phyloP scores from a whole-genome alignment of 164 flowering plant genomes.

The Houttuynia cordata region DNA sequence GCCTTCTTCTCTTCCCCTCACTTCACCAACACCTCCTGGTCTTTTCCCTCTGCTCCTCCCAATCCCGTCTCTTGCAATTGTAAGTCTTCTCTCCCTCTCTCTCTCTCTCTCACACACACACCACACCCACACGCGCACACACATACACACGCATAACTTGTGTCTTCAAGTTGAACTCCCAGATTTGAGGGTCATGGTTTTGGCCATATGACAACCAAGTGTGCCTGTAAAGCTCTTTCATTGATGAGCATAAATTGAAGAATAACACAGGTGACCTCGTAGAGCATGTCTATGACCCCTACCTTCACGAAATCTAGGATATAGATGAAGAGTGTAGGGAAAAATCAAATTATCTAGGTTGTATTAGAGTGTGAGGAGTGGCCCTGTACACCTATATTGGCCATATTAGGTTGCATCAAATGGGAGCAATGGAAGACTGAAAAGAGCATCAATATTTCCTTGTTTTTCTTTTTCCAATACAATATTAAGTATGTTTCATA shows the following conservation, averaged over 20 bases:
- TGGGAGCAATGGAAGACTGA: too few species aligned
- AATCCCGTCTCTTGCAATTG: slow-evolving; percentile 78
- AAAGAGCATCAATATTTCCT: neutral
- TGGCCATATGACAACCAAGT: neutral
- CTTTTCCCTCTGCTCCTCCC: slow-evolving; percentile 86
- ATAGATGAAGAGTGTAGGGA: too few species aligned
- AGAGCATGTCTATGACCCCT: too few species aligned
- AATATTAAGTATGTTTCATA: neutral
- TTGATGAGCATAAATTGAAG: neutral
- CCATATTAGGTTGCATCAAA: too few species aligned
- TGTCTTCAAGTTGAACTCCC: neutral
- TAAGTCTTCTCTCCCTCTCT: slow-evolving; percentile 17
- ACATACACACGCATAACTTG: too few species aligned
- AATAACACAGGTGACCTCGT: too few species aligned
- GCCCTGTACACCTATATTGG: too few species aligned
- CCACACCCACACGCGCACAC: too few species aligned
- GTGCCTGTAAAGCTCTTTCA: neutral
- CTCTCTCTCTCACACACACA: neutral
- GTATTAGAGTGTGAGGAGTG: too few species aligned
- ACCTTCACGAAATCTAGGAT: too few species aligned
- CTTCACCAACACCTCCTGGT: slow-evolving; percentile 64
- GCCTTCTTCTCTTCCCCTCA: slow-evolving; percentile 64
- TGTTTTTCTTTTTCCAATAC: neutral
- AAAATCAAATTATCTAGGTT: too few species aligned
- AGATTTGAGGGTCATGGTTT: neutral